phyloP scores from a whole-genome alignment of 2,329 filamentous ascomycete genomes.

The Nemania sp. region DNA sequence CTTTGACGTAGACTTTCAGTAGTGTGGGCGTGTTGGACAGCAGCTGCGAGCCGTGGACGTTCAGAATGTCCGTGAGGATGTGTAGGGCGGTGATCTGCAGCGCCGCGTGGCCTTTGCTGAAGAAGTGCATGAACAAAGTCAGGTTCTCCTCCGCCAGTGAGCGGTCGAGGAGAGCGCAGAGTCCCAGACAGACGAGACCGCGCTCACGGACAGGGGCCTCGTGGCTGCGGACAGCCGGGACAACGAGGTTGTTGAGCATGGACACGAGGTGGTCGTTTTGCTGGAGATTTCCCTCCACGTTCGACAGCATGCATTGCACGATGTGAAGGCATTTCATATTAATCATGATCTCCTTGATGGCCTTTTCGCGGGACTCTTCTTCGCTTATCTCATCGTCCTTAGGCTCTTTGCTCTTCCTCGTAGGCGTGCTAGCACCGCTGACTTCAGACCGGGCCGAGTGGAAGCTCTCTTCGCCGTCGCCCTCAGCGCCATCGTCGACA shows the following conservation, averaged over 20 bases:
- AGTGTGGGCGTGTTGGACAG: constrained; percentile 69
- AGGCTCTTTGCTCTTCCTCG: constrained; percentile 48
- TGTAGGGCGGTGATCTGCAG: constrained; percentile 89
- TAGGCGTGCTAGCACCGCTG: constrained; percentile 65
- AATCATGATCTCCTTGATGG: constrained; percentile 87
- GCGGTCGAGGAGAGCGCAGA: constrained; percentile 89
- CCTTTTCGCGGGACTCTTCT: constrained; percentile 71
- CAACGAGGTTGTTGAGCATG: constrained; percentile 97
- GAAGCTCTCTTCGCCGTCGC: constrained; percentile 76
- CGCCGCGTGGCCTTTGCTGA: constrained; percentile 85
- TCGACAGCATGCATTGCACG: constrained; percentile 94
- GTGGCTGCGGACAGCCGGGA: constrained; percentile 90
- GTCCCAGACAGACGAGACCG: constrained; percentile 83
- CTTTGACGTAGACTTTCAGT: constrained; percentile 83
- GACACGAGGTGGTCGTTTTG: constrained; percentile 88
- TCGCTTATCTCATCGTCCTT: constrained; percentile 55
- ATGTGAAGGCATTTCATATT: constrained; percentile 99
- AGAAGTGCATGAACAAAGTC: constrained; percentile 92
- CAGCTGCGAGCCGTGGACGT: constrained; percentile 82
- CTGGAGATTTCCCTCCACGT: constrained; percentile 85
- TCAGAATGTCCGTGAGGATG: constrained; percentile 90
- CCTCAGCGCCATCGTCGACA: constrained; percentile 63
- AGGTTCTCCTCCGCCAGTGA: constrained; percentile 91
- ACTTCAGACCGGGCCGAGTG: constrained; percentile 90
- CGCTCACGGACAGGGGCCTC: constrained; percentile 91